Base-by-base conservation (phyloP, 2,329 filamentous ascomycete genomes). In the Talaromyces piceae region DNA sequence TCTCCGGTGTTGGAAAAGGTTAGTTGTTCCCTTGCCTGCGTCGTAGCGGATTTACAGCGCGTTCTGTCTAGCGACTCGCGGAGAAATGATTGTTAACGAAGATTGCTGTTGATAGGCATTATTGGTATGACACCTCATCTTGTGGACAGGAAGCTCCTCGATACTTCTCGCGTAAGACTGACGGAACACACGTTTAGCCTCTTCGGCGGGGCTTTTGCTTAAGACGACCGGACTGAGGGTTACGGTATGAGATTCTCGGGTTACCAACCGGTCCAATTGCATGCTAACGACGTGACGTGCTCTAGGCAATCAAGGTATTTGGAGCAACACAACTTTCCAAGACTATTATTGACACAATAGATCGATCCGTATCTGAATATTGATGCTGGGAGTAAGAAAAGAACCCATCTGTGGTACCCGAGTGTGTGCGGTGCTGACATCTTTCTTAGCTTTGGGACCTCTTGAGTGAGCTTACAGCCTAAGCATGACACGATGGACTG, bases 151-250 rank as follows among this genome's bases (percentile, higher is more conserved):
- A 3, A 18, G 4, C 1, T 23, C 12, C 30, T 28, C 5, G 26
- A 26, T 28, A 16, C 18, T 12, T 41, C 9, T 41, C 18, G 37
- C n/a, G 9, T 41, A 16, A 23, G 25, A 30, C 45, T 46, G 28
- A 22, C 33, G 18, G 23, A n/a, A 23, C 4, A 33, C 27, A 2
- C 20, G 65, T 59, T 44, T 44, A 82, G 84, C 84, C 68, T 86
- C 83, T 61, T 84, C 81, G 52, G 83, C 84, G 33, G 86, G 86
- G 45, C 74, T 89, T 58, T 75, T 93, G 58, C 80, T 93, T 61
- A 91, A 93, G 77, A 88, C 87, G 9, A 75, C 84, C 57, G 88
- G 88, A 45, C 76, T 91, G 54, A 89, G 86, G 73, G 85, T 88
- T 63, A 81, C 76, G 81, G 84, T 61, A 80, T 82, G 44, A 86